Percentiles rank a stretch among this genome's conserved stretches.
phyloP scores from a whole-genome alignment of 1,139 yeast species.

The Saccharomycopsis crataegensis region DNA sequence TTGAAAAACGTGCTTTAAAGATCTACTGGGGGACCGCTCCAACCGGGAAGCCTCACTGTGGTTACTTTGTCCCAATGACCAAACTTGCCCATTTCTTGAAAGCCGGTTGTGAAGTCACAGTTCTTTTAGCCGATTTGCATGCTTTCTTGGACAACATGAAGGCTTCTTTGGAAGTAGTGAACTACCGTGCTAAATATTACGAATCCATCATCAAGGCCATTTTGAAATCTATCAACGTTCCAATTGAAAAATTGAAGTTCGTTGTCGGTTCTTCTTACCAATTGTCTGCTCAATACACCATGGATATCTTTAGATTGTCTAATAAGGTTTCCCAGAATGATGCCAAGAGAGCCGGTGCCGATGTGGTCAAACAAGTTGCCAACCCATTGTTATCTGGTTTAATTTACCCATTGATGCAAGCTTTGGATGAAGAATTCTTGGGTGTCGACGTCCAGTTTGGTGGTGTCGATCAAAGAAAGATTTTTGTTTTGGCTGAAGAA shows the following conservation, averaged over 20 bases:
- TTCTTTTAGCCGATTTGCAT: constrained; percentile 92
- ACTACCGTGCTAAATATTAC: constrained; percentile 84
- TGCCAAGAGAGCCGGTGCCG: constrained; percentile 99
- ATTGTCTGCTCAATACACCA: constrained; percentile 62
- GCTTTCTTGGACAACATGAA: constrained; percentile 98
- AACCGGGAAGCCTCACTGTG: constrained; percentile 98
- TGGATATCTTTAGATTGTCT: constrained; percentile 82
- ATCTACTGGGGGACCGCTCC: constrained; percentile 97
- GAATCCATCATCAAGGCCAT: constrained; percentile 78
- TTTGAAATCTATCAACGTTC: constrained; percentile 78
- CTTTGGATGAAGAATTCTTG: constrained; percentile 88
- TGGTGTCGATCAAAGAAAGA: constrained; percentile 98
- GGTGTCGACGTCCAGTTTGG: constrained; percentile 94
- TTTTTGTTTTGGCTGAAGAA: constrained; percentile 95
- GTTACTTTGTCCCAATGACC: constrained; percentile 96
- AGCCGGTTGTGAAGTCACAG: constrained; percentile 94
- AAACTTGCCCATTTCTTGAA: constrained; percentile 89
- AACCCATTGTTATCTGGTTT: constrained; percentile 91
- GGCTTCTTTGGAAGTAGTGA: constrained; percentile 90
- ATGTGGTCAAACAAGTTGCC: constrained; percentile 95
- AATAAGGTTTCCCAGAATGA: constrained; percentile 87
- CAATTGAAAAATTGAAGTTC: constrained; percentile 80
- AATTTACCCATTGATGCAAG: constrained; percentile 98
- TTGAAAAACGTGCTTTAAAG: constrained; percentile 71
- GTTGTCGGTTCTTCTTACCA: constrained; percentile 88